These are phyloP conservation scores for Ogataea paraovalis DNA, from an alignment of 805 yeast species.

Conservation along the genomic window DNA sequence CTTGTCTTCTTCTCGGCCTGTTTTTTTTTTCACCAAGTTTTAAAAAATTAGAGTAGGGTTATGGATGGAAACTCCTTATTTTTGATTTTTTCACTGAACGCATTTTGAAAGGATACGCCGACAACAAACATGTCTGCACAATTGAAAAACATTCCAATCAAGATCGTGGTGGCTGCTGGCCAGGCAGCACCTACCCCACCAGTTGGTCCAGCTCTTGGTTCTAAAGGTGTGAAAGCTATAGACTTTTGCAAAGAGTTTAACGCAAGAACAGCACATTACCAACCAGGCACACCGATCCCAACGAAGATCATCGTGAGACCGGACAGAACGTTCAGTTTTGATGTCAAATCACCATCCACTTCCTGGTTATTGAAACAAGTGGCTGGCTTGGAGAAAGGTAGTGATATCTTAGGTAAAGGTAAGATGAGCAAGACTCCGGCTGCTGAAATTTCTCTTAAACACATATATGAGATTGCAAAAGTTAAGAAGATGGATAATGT, in stretches of 20 bases:
- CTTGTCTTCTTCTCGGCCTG: too few relatives aligned
- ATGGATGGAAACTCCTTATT: too few relatives aligned
- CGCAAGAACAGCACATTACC: conserved; percentile 87
- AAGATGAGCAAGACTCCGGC: conserved; percentile 28
- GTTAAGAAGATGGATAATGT: conserved; percentile 83
- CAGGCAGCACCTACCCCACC: conserved; percentile 99
- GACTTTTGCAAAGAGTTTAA: conserved; percentile 98
- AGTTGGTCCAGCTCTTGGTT: conserved; percentile 97
- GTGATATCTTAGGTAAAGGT: conserved; percentile 69
- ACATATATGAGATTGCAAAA: conserved; percentile 90
- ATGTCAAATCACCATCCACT: conserved; percentile 87
- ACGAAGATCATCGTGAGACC: conserved; percentile 81
- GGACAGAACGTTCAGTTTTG: conserved; percentile 86
- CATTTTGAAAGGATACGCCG: background rate
- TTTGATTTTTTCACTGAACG: too few relatives aligned
- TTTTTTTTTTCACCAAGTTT: too few relatives aligned
- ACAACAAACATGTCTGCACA: conserved; percentile 19
- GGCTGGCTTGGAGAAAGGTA: conserved; percentile 76
- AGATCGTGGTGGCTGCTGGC: conserved; percentile 93
- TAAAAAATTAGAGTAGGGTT: too few relatives aligned
- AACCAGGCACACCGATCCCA: conserved; percentile 88
- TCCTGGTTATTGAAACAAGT: conserved; percentile 81
- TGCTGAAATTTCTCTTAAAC: conserved; percentile 64
- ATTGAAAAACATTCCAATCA: conserved; percentile 64
- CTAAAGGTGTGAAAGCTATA: conserved; percentile 97